These are phyloP conservation scores for Fonsecaea erecta DNA, from an alignment of 2,329 filamentous ascomycete genomes.

Conservation along the genomic window DNA sequence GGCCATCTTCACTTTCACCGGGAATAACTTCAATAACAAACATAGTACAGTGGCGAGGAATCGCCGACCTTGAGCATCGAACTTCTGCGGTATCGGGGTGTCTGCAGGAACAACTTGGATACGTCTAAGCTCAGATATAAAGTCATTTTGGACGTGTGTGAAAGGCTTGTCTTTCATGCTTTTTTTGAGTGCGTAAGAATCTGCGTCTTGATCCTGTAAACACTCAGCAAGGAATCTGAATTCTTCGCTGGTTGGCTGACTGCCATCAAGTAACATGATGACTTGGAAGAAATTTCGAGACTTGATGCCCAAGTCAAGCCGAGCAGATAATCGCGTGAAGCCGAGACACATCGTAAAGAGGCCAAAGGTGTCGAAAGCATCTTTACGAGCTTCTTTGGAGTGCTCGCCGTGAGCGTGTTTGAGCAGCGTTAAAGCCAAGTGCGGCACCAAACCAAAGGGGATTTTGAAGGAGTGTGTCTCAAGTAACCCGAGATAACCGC, in stretches of 20 bases:
- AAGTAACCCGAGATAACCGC: not conserved
- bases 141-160: too few species aligned
- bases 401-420: not conserved
- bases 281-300: not conserved
- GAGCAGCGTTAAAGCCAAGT: not conserved
- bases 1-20: too few species aligned
- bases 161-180: too few species aligned
- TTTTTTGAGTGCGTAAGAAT: not conserved
- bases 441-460: not conserved
- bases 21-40: too few species aligned
- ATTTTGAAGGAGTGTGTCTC: not conserved
- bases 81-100: too few species aligned
- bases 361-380: not conserved
- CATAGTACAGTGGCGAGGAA: too few species aligned
- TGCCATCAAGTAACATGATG: not conserved
- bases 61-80: too few species aligned
- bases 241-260: not conserved
- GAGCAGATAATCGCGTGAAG: not conserved
- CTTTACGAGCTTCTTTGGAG: not conserved
- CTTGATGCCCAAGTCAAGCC: not conserved
- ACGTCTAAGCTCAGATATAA: too few species aligned
- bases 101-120: too few species aligned
- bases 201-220: not conserved
- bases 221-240: not conserved
- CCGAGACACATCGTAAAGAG: not conserved